Percentiles rank a stretch among this genome's conserved stretches.
phyloP scores from a whole-genome alignment of 306 rosid species.

The Amphicarpaea edgeworthii region DNA sequence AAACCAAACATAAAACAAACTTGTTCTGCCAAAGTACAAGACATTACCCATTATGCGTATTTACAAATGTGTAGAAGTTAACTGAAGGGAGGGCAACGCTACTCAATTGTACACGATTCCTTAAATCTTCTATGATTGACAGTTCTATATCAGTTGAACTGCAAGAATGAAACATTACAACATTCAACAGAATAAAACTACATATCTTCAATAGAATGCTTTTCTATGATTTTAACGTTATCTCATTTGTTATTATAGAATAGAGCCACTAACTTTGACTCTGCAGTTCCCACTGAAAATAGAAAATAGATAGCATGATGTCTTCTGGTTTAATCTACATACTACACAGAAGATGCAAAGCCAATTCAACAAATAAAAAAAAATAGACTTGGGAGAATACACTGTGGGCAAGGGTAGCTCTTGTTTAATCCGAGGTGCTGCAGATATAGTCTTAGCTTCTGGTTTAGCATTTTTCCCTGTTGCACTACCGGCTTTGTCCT shows the following conservation, averaged over 20 bases:
- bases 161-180: conserved; percentile 40
- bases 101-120: conserved; percentile 84
- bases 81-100: conserved; percentile 78
- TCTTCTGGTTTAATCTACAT: conserved; percentile 25
- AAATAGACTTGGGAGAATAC: conserved; percentile 54
- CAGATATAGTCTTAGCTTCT: conserved; percentile 61
- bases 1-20: conserved; percentile 31
- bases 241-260: neutral
- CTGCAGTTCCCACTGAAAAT: conserved; percentile 1
- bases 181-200: conserved; percentile 29
- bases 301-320: neutral
- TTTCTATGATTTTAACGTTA: neutral
- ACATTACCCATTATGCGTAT: conserved; percentile 72
- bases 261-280: neutral
- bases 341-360: neutral
- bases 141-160: conserved; percentile 79
- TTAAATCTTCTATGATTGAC: conserved; percentile 79
- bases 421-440: conserved; percentile 75
- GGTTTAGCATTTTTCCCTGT: conserved; percentile 65
- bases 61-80: conserved; percentile 76
- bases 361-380: neutral
- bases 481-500: conserved; percentile 73
- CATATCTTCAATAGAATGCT: conserved; percentile 13
- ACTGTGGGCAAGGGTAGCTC: conserved; percentile 70
- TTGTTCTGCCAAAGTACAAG: conserved; percentile 27